Conservation (phyloP, 768 basidiomycete species). For the Tulasnella sp. region DNA sequence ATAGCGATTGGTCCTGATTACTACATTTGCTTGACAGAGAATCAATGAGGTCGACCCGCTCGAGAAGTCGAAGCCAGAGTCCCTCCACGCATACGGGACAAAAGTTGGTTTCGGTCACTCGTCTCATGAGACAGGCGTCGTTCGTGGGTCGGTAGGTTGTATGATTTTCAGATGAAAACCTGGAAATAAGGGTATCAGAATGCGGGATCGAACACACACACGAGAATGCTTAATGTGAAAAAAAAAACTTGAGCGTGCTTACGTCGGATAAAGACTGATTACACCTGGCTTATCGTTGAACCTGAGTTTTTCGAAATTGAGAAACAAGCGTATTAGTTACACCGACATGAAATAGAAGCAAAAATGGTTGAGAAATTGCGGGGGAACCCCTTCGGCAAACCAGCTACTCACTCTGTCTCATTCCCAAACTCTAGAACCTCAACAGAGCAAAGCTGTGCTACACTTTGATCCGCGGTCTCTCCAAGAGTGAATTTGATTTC, state of each 20-base stretch:
- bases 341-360: neutral
- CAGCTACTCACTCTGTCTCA: constrained; percentile 38
- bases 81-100: constrained; percentile 63
- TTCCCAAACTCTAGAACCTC: constrained; percentile 63
- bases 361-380: constrained; percentile 22
- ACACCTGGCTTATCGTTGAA: constrained; percentile 45
- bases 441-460: constrained; percentile 62
- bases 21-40: constrained; percentile 22
- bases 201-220: neutral
- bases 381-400: too few relatives aligned
- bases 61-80: constrained; percentile 55
- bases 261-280: constrained; percentile 66
- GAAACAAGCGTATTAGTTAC: constrained; percentile 3
- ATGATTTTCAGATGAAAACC: constrained; percentile 48
- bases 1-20: too few relatives aligned
- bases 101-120: constrained; percentile 53
- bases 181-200: constrained; percentile 21
- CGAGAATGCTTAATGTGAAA: too few relatives aligned
- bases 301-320: constrained; percentile 32
- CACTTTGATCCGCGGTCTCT: constrained; percentile 35
- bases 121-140: constrained; percentile 71
- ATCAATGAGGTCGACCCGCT: constrained; percentile 50
- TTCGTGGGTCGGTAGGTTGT: constrained; percentile 73
- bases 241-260: constrained; percentile 21
- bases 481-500: constrained; percentile 44